phyloP scores from a whole-genome alignment of 345 rosid genomes.

The Populus alba region DNA sequence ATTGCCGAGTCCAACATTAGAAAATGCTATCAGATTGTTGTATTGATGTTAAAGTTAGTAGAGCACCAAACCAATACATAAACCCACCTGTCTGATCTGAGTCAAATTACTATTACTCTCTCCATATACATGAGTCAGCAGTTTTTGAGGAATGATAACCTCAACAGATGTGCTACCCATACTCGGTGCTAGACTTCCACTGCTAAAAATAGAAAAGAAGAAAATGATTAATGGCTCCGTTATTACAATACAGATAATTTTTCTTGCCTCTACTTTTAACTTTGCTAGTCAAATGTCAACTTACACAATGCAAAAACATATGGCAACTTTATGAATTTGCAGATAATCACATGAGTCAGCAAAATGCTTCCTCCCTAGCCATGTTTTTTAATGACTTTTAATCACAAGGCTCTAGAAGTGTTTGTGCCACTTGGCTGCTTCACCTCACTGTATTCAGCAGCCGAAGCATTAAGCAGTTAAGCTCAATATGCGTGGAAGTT shows the following conservation, averaged over 20 bases:
- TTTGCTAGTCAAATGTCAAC: neutral
- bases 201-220: conserved; percentile 20
- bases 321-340: neutral
- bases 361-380: no score
- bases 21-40: neutral
- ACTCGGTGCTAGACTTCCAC: conserved; percentile 45
- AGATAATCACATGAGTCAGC: neutral
- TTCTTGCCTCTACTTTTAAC: neutral
- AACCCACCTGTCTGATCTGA: conserved; percentile 61
- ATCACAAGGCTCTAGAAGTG: neutral
- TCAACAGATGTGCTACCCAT: conserved; percentile 48
- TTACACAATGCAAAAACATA: neutral
- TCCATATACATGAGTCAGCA: conserved; percentile 61
- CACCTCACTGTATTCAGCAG: neutral
- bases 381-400: neutral
- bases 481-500: neutral
- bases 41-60: neutral
- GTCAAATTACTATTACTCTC: conserved; percentile 55
- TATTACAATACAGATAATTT: neutral
- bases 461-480: neutral
- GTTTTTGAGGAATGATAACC: conserved; percentile 58
- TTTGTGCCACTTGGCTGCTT: neutral
- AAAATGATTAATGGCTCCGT: neutral
- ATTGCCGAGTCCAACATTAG: neutral
- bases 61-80: conserved; percentile 1